Conservation (phyloP, 257 asterid genomes). For the Gardenia jasminoides region DNA sequence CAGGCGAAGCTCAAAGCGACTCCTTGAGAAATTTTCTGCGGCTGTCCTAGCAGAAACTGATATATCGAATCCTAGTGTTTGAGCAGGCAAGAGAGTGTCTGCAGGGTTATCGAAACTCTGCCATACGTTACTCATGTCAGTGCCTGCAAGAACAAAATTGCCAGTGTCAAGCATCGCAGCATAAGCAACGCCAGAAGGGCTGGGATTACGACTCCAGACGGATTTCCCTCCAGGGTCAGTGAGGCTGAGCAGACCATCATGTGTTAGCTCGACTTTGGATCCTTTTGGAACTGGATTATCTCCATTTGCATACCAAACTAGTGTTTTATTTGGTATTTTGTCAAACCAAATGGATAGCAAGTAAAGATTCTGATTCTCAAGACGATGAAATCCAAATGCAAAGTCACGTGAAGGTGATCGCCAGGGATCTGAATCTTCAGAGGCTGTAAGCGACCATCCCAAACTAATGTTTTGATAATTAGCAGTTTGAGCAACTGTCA, state of each 20-base stretch:
- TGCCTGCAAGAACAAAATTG: background rate
- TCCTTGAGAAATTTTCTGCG: background rate
- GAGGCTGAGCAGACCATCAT: background rate
- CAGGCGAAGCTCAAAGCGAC: background rate
- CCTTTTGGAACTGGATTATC: slow-evolving; percentile 5
- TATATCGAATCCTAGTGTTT: background rate
- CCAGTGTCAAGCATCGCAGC: slow-evolving; percentile 17
- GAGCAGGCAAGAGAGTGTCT: slow-evolving; percentile 14
- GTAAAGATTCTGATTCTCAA: background rate
- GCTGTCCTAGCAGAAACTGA: background rate
- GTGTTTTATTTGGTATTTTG: background rate
- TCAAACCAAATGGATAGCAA: background rate
- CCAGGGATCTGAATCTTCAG: background rate
- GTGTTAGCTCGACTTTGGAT: slow-evolving; percentile 2
- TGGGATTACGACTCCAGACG: background rate
- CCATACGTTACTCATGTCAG: background rate
- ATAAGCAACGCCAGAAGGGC: background rate
- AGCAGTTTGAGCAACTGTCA: background rate
- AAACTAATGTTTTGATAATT: too few relatives aligned
- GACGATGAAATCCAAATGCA: background rate
- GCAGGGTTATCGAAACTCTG: slow-evolving; percentile 15
- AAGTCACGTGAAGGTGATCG: background rate
- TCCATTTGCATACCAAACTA: background rate
- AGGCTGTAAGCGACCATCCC: background rate
- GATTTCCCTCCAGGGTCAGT: background rate